A percentile compares a stretch with the other conserved stretches of the same genome.
Conservation (phyloP, 148 eudicot species). For the Agrostemma githago region DNA sequence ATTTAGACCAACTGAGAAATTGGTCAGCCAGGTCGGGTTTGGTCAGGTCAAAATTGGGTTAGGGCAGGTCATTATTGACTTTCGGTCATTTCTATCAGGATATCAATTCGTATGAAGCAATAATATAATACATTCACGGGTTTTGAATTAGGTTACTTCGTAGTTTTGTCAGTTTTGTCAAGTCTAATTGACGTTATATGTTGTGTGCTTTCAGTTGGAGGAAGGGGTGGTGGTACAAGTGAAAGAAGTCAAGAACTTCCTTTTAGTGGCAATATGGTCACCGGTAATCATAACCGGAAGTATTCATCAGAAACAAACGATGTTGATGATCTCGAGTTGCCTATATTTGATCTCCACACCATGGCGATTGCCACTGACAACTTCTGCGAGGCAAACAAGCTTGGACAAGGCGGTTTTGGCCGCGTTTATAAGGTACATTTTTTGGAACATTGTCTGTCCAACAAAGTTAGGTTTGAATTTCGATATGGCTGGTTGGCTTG, state of each 20-base stretch:
- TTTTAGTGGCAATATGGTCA: constrained; percentile 18
- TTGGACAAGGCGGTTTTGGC: constrained; percentile 48
- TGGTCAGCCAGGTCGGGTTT: no score
- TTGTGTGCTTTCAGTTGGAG: constrained; percentile 12
- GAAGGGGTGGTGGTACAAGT: constrained; percentile 19
- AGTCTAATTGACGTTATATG: neutral
- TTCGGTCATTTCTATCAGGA: no score
- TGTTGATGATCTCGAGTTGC: constrained; percentile 32
- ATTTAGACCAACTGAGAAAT: no score
- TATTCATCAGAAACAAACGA: constrained; percentile 27
- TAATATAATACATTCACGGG: no score
- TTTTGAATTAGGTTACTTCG: no score
- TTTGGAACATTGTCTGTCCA: neutral
- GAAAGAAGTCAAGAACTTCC: constrained; percentile 30
- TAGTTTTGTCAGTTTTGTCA: neutral
- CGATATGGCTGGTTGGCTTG: no score
- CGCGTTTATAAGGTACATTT: constrained; percentile 34
- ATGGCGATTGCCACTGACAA: constrained; percentile 32
- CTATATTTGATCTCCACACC: constrained; percentile 31
- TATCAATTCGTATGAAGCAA: no score
- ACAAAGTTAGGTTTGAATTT: neutral
- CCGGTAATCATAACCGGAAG: constrained; percentile 19
- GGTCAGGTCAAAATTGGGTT: no score
- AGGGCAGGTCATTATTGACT: no score
- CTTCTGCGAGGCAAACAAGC: constrained; percentile 30